Conservation (phyloP, 352 stramenopile species). For the Phytophthora tubulina region DNA sequence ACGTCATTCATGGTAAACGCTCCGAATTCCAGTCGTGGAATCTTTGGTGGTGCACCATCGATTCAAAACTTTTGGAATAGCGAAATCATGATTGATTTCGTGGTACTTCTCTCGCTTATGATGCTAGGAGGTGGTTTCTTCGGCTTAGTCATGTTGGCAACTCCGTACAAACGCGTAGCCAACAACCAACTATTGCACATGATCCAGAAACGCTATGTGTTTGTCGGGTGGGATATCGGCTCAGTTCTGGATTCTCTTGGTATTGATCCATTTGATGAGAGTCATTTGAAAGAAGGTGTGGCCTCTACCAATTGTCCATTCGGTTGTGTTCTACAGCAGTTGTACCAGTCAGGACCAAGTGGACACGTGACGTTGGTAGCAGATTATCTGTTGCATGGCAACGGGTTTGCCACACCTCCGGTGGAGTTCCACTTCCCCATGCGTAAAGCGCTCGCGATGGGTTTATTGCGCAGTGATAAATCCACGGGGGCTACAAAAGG, state of each 20-base stretch:
- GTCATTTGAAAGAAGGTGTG: constrained; percentile 34
- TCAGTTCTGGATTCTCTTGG: constrained; percentile 48
- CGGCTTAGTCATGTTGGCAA: constrained; percentile 43
- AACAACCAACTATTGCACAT: constrained; percentile 59
- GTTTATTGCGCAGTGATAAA: constrained; percentile 29
- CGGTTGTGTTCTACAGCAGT: constrained; percentile 54
- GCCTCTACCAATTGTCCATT: constrained; percentile 47
- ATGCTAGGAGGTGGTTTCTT: constrained; percentile 39
- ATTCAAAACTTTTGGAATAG: constrained; percentile 59
- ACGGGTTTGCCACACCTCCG: constrained; percentile 44
- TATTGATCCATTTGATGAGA: constrained; percentile 51
- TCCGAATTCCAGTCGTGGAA: constrained; percentile 36
- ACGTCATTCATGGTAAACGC: constrained; percentile 60
- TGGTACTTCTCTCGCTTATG: constrained; percentile 48
- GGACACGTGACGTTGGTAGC: constrained; percentile 50
- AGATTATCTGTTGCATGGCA: constrained; percentile 61
- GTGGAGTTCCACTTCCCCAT: constrained; percentile 47
- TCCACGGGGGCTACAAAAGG: neutral
- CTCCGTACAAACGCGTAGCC: constrained; percentile 48
- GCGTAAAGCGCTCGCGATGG: constrained; percentile 49
- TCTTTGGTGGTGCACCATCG: constrained; percentile 51
- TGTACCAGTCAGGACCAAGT: constrained; percentile 64
- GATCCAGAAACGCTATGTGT: constrained; percentile 58
- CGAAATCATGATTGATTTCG: constrained; percentile 67
- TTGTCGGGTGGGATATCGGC: constrained; percentile 62